Evolutionary conservation across 2,329 filamentous ascomycete genomes (phyloP).

Genomic region (Sporothrix globosa): DNA sequence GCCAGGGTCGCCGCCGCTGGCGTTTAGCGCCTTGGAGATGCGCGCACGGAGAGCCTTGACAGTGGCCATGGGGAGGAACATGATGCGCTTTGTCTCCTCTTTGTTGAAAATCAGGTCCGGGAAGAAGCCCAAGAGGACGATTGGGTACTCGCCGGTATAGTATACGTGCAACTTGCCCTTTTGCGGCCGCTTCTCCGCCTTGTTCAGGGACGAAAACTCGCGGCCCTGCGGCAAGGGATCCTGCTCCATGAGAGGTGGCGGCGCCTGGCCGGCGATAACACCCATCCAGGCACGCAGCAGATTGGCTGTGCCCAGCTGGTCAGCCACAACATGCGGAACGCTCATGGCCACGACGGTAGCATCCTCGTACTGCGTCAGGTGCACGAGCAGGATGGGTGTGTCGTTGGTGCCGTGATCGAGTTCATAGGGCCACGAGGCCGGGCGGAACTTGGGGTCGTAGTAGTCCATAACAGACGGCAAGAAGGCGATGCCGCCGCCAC

Average conservation of each 20-base stretch:
- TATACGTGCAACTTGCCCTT: slow-evolving; percentile 19
- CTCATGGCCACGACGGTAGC: slow-evolving; percentile 26
- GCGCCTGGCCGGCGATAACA: slow-evolving; percentile 3
- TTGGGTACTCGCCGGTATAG: neutral
- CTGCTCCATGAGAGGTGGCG: slow-evolving; percentile 19
- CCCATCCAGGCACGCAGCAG: slow-evolving; percentile 27
- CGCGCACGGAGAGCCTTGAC: slow-evolving; percentile 18
- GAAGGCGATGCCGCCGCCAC: slow-evolving; percentile 16
- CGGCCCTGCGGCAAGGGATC: slow-evolving; percentile 28
- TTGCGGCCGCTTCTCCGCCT: neutral
- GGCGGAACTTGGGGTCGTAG: slow-evolving; percentile 18
- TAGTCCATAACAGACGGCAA: neutral
- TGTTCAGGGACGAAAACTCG: slow-evolving; percentile 3
- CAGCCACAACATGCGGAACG: slow-evolving; percentile 25
- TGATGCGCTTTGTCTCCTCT: neutral
- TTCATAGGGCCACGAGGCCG: slow-evolving; percentile 23
- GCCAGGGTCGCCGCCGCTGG: neutral
- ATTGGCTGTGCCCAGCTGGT: slow-evolving; percentile 27
- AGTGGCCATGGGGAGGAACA: slow-evolving; percentile 24
- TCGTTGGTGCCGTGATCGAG: slow-evolving; percentile 1
- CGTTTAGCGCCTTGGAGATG: neutral
- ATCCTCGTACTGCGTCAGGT: slow-evolving; percentile 21
- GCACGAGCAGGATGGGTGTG: slow-evolving; percentile 23
- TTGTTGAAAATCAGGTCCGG: slow-evolving; percentile 3
- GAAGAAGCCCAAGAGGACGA: slow-evolving; percentile 18